phyloP scores from a whole-genome alignment of 441 rosid species.

The Melastoma candidum region DNA sequence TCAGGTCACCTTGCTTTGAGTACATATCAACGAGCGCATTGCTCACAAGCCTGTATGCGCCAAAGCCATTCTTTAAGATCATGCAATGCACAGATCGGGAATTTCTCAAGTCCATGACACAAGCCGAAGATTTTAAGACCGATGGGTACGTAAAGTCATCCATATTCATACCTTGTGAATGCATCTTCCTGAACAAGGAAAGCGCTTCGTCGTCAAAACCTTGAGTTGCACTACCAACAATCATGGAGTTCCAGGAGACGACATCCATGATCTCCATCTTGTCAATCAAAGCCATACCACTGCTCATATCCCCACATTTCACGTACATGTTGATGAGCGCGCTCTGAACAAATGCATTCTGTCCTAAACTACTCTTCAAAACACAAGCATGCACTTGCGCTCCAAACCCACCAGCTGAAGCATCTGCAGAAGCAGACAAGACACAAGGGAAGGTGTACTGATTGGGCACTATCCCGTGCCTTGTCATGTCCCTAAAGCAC shows the following conservation, averaged over 20 bases:
- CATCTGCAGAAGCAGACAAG: conserved; percentile 56
- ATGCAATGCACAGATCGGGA: conserved; percentile 58
- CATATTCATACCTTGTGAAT: conserved; percentile 36
- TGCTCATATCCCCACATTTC: conserved; percentile 52
- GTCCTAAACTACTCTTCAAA: conserved; percentile 51
- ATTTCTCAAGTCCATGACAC: conserved; percentile 24
- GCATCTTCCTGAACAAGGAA: conserved; percentile 53
- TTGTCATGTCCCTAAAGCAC: conserved; percentile 50
- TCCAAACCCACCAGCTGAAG: conserved; percentile 43
- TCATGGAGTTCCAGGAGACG: conserved; percentile 78
- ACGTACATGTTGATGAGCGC: conserved; percentile 80
- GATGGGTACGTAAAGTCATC: conserved; percentile 70
- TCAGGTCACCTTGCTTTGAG: conserved; percentile 58
- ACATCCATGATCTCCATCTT: conserved; percentile 45
- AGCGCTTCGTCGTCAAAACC: conserved; percentile 60
- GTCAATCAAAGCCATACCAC: conserved; percentile 42
- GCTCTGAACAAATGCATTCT: conserved; percentile 62
- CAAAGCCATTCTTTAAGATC: conserved; percentile 70
- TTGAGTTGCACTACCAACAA: conserved; percentile 61
- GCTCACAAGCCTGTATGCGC: conserved; percentile 42
- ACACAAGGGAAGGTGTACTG: conserved; percentile 77
- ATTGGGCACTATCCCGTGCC: conserved; percentile 45
- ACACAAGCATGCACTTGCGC: conserved; percentile 64
- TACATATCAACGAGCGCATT: conserved; percentile 86
- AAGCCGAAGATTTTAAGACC: conserved; percentile 54